Conservation (phyloP, 1,284 basidiomycete genomes). For the Cyathus olla region DNA sequence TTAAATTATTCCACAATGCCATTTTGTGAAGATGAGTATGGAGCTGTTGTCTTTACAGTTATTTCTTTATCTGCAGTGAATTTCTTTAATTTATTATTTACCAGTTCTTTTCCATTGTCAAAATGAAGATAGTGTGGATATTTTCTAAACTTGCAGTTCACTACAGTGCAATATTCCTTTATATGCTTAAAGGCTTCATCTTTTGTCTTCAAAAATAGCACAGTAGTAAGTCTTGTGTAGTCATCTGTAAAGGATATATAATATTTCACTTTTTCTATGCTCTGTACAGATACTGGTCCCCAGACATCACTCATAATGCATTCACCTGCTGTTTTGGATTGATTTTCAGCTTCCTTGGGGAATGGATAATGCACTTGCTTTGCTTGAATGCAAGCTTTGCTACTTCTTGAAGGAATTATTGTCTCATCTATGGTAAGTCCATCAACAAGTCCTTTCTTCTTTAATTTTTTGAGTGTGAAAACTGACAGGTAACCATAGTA, state of each 20-base stretch:
- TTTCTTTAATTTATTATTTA: slow-evolving; percentile 20
- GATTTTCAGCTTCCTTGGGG: slow-evolving; percentile 9
- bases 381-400: slow-evolving; percentile 13
- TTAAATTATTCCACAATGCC: slow-evolving; percentile 50
- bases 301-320: slow-evolving; percentile 15
- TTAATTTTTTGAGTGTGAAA: slow-evolving; percentile 12
- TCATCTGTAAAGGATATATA: slow-evolving; percentile 29
- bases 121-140: slow-evolving; percentile 20
- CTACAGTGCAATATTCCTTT: not conserved
- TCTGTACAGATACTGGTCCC: slow-evolving; percentile 15
- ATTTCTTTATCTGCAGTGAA: slow-evolving; percentile 24
- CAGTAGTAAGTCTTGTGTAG: not conserved
- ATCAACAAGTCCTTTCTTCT: slow-evolving; percentile 15
- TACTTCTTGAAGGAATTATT: slow-evolving; percentile 19
- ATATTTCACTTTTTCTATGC: slow-evolving; percentile 14
- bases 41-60: slow-evolving; percentile 30
- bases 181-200: slow-evolving; percentile 10
- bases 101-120: slow-evolving; percentile 32
- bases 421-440: slow-evolving; percentile 25
- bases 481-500: slow-evolving; percentile 25
- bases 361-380: slow-evolving; percentile 12
- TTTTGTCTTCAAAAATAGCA: slow-evolving; percentile 26
- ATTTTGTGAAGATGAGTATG: slow-evolving; percentile 49
- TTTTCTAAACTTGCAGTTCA: slow-evolving; percentile 17
- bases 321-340: slow-evolving; percentile 8